Percentiles rank a stretch among this genome's conserved stretches.
Conservation (phyloP, 2,329 filamentous ascomycete genomes). For the Beauveria australis region DNA sequence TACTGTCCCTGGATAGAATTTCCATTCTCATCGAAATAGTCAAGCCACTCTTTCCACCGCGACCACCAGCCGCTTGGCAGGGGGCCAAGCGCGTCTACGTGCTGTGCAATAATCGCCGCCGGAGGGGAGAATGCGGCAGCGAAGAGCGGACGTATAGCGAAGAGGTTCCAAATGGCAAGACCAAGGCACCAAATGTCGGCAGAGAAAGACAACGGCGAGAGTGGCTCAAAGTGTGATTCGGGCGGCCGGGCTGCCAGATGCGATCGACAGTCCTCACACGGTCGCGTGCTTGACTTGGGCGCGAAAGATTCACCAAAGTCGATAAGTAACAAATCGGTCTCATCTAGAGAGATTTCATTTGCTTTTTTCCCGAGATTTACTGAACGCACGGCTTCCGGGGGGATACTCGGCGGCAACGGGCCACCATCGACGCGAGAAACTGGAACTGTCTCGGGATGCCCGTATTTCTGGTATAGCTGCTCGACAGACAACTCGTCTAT, state of each 20-base stretch:
- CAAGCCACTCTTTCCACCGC: conserved; percentile 6
- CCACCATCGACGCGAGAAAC: conserved; percentile 17
- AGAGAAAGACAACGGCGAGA: conserved; percentile 4
- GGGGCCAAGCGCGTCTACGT: conserved; percentile 18
- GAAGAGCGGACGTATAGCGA: conserved; percentile 17
- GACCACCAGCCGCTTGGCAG: conserved; percentile 10
- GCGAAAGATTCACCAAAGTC: conserved; percentile 27
- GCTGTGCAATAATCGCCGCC: conserved; percentile 17
- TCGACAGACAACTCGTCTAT: conserved; percentile 22
- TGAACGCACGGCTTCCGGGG: neutral
- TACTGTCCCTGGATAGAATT: conserved; percentile 1
- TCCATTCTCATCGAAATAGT: neutral
- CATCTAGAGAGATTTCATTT: neutral
- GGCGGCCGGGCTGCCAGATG: conserved; percentile 11
- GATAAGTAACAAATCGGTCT: conserved; percentile 17
- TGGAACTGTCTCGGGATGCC: conserved; percentile 20
- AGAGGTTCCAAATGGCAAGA: conserved; percentile 17
- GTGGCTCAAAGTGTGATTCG: conserved; percentile 7
- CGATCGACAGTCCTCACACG: conserved; percentile 16
- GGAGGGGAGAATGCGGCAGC: conserved; percentile 12
- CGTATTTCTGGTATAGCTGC: conserved; percentile 23
- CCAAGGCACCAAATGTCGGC: conserved; percentile 18
- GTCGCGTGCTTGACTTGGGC: conserved; percentile 16
- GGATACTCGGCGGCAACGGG: neutral
- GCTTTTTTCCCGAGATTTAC: neutral